Evolutionary conservation across 2,329 filamentous ascomycete genomes (phyloP).

Genomic region (Sarocladium kiliense): DNA sequence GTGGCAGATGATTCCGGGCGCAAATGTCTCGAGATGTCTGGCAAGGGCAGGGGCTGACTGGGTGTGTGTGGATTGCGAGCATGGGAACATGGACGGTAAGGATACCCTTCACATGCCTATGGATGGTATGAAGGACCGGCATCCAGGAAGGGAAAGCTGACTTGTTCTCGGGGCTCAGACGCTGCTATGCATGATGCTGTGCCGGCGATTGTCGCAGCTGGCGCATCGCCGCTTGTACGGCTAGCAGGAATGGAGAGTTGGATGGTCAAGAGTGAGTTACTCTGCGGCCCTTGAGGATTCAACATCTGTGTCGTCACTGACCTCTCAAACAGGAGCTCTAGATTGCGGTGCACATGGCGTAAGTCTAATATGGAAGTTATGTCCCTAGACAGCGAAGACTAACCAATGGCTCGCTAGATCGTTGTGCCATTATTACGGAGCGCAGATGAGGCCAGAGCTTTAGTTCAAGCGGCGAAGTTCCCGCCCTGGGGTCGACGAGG

Average conservation of each 20-base stretch:
- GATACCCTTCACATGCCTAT: background rate
- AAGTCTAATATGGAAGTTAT: conserved; percentile 23
- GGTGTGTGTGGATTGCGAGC: conserved; percentile 55
- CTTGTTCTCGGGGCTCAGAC: conserved; percentile 23
- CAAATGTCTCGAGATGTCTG: conserved; percentile 53
- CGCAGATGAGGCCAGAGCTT: conserved; percentile 37
- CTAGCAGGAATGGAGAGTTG: conserved; percentile 46
- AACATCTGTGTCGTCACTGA: background rate
- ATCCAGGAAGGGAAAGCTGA: background rate
- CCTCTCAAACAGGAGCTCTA: conserved; percentile 32
- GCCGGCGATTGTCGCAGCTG: conserved; percentile 43
- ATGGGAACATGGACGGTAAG: conserved; percentile 45
- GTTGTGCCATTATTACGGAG: conserved; percentile 41
- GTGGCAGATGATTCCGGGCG: conserved; percentile 60
- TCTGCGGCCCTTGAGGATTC: too few species aligned
- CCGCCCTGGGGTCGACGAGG: conserved; percentile 44
- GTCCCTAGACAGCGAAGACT: background rate
- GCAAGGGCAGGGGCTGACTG: conserved; percentile 61
- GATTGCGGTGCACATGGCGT: conserved; percentile 45
- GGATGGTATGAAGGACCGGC: background rate
- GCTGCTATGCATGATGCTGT: conserved; percentile 49
- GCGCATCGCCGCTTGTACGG: conserved; percentile 39
- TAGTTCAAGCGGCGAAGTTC: conserved; percentile 45
- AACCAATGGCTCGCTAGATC: conserved; percentile 24
- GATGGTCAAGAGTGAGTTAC: conserved; percentile 37